A percentile compares a stretch with the other conserved stretches of the same genome.
These are phyloP conservation scores for Cordyceps cicadae DNA, from an alignment of 2,329 filamentous ascomycete genomes.

Conservation along the genomic window DNA sequence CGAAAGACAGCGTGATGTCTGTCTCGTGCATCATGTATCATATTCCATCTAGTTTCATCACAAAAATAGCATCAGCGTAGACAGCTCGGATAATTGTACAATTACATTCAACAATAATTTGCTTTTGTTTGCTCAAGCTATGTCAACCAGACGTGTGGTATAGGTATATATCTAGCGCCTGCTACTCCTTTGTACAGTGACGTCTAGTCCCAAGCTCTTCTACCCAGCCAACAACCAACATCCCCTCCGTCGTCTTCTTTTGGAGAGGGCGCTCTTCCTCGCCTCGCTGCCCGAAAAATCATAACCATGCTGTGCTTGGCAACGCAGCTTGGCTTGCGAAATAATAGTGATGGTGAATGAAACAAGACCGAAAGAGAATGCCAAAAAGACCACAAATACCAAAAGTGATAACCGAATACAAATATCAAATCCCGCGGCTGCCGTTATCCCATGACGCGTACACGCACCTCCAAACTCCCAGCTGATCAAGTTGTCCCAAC, in stretches of 20 bases:
- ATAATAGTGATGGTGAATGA: constrained; percentile 1
- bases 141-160: constrained; percentile 17
- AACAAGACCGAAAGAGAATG: neutral
- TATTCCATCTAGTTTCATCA: neutral
- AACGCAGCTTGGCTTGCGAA: neutral
- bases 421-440: constrained; percentile 3
- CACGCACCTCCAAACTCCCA: constrained; percentile 1
- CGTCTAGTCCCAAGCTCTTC: constrained; percentile 5
- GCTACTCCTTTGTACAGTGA: constrained; percentile 19
- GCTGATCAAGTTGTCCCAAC: neutral
- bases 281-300: neutral
- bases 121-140: neutral
- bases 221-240: neutral
- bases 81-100: constrained; percentile 10
- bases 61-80: constrained; percentile 3
- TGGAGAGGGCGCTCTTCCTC: constrained; percentile 12
- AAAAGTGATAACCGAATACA: neutral
- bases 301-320: neutral
- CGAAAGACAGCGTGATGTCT: neutral
- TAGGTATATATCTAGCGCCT: constrained; percentile 18
- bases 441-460: constrained; percentile 7
- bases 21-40: constrained; percentile 7
- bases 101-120: neutral
- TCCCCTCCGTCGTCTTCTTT: constrained; percentile 9
- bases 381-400: neutral